Conservation (phyloP, 2,329 filamentous ascomycete genomes). For the Arthroderma uncinatum region DNA sequence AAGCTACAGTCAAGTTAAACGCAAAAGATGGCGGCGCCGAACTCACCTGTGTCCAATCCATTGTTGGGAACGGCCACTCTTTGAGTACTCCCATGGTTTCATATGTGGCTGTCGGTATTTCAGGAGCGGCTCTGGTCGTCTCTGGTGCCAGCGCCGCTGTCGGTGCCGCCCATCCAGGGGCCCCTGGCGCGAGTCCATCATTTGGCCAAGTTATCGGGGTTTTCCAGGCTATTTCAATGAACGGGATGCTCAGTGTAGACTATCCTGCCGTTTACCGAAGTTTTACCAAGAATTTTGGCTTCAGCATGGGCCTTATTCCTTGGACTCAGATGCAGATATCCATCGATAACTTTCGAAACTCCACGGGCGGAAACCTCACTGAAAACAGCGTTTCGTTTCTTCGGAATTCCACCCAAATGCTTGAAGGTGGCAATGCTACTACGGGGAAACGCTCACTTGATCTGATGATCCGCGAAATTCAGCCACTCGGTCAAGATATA, state of each 20-base stretch:
- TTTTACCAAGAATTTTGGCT: conserved; percentile 87
- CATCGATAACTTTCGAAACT: conserved; percentile 72
- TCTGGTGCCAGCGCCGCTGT: conserved; percentile 60
- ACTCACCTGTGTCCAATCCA: conserved; percentile 72
- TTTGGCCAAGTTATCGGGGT: conserved; percentile 77
- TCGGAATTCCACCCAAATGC: conserved; percentile 63
- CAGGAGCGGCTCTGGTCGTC: conserved; percentile 67
- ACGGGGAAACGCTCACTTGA: conserved; percentile 47
- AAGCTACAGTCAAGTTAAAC: conserved; percentile 67
- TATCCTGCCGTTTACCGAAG: conserved; percentile 80
- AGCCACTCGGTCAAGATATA: conserved; percentile 35
- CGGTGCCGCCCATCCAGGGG: conserved; percentile 49
- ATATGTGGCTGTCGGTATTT: conserved; percentile 73
- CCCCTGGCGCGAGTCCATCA: conserved; percentile 61
- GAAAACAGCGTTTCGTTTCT: conserved; percentile 65
- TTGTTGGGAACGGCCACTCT: conserved; percentile 79
- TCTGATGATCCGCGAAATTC: conserved; percentile 38
- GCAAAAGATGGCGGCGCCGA: conserved; percentile 47
- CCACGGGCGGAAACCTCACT: conserved; percentile 79
- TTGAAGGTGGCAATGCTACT: conserved; percentile 47
- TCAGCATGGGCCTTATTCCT: conserved; percentile 72
- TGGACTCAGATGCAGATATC: conserved; percentile 69
- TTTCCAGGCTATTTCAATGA: conserved; percentile 90
- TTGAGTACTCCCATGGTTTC: conserved; percentile 62
- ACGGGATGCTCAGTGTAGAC: conserved; percentile 87